phyloP scores from a whole-genome alignment of 495 filamentous ascomycete genomes.

The Penicillium canariense region DNA sequence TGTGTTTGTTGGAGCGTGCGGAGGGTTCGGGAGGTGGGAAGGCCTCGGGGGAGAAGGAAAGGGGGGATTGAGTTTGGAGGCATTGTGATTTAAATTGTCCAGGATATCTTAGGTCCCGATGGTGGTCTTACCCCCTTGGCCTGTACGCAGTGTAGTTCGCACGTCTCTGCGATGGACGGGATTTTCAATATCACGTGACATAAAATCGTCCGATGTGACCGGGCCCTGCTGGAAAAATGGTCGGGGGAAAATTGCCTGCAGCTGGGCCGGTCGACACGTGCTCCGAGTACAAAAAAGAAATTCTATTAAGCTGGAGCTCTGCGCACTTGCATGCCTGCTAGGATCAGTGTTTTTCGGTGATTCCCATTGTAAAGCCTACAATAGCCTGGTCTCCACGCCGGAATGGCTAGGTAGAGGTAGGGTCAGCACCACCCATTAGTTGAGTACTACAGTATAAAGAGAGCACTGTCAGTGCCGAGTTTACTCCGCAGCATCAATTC shows the following conservation, averaged over 20 bases:
- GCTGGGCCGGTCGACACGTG: neutral
- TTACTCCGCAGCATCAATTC: neutral
- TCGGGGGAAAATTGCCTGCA: neutral
- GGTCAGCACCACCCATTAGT: neutral
- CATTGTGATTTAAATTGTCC: conserved; percentile 21
- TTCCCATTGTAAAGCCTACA: too few relatives aligned
- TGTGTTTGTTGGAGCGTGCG: conserved; percentile 25
- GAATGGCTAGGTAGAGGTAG: neutral
- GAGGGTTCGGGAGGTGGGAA: conserved; percentile 31
- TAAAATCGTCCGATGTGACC: neutral
- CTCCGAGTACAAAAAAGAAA: neutral
- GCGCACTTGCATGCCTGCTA: too few relatives aligned
- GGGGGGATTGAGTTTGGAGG: conserved; percentile 32
- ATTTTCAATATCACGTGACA: conserved; percentile 17
- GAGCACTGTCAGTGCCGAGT: neutral
- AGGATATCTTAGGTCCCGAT: too few relatives aligned
- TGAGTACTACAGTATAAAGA: neutral
- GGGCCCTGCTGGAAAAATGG: too few relatives aligned
- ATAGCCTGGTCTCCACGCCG: neutral
- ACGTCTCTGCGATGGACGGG: conserved; percentile 4
- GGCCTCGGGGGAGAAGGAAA: conserved; percentile 45
- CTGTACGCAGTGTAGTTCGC: neutral
- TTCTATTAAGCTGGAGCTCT: neutral
- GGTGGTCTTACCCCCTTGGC: neutral
- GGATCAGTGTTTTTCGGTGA: too few relatives aligned